Conservation (phyloP, 2,329 filamentous ascomycete genomes). For the Cryoendolithus antarcticus region DNA sequence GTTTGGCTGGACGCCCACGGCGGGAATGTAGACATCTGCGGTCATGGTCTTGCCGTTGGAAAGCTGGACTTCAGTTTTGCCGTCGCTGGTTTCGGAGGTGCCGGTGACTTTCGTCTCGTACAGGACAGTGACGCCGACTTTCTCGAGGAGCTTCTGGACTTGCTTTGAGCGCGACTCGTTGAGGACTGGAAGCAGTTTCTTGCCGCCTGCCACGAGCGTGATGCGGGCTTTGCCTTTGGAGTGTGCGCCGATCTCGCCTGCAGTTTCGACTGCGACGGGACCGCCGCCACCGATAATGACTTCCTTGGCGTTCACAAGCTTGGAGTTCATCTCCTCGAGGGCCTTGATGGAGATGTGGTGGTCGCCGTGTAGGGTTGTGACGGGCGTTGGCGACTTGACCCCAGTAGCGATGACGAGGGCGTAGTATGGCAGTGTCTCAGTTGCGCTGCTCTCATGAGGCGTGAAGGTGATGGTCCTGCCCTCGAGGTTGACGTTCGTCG, state of each 20-base stretch:
- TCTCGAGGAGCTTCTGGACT: conserved; percentile 35
- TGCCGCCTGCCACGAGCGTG: conserved; percentile 32
- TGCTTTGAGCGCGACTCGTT: conserved; percentile 26
- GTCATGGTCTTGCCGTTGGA: conserved; percentile 35
- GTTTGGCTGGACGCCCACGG: conserved; percentile 40
- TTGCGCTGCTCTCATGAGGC: conserved; percentile 16
- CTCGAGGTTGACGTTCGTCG: conserved; percentile 33
- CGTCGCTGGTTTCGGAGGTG: conserved; percentile 22
- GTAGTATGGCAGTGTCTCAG: conserved; percentile 34
- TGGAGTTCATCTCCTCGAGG: conserved; percentile 20
- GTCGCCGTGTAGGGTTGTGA: conserved; percentile 32
- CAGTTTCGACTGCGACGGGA: conserved; percentile 26
- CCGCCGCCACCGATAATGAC: conserved; percentile 26
- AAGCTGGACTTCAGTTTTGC: conserved; percentile 31
- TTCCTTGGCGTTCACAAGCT: conserved; percentile 23
- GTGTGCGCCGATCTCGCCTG: conserved; percentile 24
- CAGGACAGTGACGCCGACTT: conserved; percentile 31
- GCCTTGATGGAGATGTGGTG: conserved; percentile 19
- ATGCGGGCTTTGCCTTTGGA: conserved; percentile 30
- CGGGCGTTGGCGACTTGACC: conserved; percentile 32
- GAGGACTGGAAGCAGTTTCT: conserved; percentile 30
- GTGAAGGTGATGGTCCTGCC: conserved; percentile 33
- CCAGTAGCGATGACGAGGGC: conserved; percentile 46
- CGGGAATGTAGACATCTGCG: conserved; percentile 42
- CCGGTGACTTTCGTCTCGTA: conserved; percentile 17